Evolutionary conservation across 2,329 filamentous ascomycete genomes (phyloP).

Genomic region (Zasmidium angulare): DNA sequence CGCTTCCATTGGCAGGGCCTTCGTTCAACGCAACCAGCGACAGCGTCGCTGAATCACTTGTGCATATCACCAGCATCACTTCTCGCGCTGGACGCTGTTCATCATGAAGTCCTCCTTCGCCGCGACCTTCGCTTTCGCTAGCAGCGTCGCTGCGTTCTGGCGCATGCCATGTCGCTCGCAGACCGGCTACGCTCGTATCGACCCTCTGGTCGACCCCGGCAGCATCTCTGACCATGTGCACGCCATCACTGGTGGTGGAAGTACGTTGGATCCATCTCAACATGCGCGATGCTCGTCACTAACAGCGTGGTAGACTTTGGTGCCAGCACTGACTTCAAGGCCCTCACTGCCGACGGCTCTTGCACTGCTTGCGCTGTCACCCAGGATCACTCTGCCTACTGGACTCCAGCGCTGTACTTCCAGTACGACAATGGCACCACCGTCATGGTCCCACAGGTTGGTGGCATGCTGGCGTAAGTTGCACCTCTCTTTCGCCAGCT

Average conservation of each 20-base stretch:
- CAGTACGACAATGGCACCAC: slow-evolving; percentile 65
- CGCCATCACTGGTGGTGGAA: slow-evolving; percentile 70
- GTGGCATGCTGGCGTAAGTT: slow-evolving; percentile 82
- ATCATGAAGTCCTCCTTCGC: slow-evolving; percentile 28
- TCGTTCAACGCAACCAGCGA: background rate
- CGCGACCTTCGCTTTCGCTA: slow-evolving; percentile 29
- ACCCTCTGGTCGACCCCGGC: slow-evolving; percentile 70
- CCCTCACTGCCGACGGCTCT: slow-evolving; percentile 61
- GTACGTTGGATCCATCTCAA: slow-evolving; percentile 52
- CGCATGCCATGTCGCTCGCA: slow-evolving; percentile 79
- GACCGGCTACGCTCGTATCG: slow-evolving; percentile 69
- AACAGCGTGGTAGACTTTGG: slow-evolving; percentile 59
- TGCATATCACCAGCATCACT: background rate
- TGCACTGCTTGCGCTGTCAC: slow-evolving; percentile 81
- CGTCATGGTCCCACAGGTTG: slow-evolving; percentile 69
- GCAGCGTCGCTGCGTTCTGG: slow-evolving; percentile 67
- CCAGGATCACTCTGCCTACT: slow-evolving; percentile 86
- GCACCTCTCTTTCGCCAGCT: background rate
- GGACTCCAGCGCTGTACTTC: slow-evolving; percentile 77
- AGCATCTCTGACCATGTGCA: slow-evolving; percentile 66
- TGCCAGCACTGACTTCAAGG: slow-evolving; percentile 55
- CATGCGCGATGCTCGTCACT: slow-evolving; percentile 12
- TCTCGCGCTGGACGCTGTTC: slow-evolving; percentile 2
- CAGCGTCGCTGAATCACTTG: background rate
- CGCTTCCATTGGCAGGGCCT: slow-evolving; percentile 3